Evolutionary conservation across 106 monocot species (phyloP).

Genomic region (Alisma plantagoaquatica): DNA sequence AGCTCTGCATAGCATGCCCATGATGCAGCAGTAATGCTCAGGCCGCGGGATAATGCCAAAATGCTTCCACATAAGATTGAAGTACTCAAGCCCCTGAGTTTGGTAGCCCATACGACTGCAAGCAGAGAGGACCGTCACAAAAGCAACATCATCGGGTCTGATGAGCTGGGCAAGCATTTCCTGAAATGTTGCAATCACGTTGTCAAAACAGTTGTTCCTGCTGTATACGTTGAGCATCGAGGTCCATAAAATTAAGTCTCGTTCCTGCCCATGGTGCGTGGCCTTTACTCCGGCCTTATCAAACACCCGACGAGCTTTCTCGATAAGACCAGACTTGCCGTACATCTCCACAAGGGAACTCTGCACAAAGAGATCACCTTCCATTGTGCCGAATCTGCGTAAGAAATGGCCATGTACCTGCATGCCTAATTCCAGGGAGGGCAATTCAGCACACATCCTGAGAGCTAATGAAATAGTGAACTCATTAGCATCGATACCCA

Average conservation of each 20-base stretch:
- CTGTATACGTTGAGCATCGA: constrained; percentile 48
- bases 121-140: constrained; percentile 50
- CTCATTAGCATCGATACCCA: constrained; percentile 22
- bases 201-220: constrained; percentile 35
- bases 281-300: neutral
- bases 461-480: constrained; percentile 32
- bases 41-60: constrained; percentile 21
- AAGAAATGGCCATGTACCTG: constrained; percentile 35
- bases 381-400: constrained; percentile 10
- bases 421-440: constrained; percentile 20
- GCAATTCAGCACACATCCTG: constrained; percentile 39
- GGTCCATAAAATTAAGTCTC: constrained; percentile 64
- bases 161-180: constrained; percentile 36
- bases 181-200: constrained; percentile 32
- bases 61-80: constrained; percentile 23
- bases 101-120: constrained; percentile 39
- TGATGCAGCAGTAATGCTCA: constrained; percentile 58
- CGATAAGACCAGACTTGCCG: constrained; percentile 43
- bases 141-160: constrained; percentile 37
- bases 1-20: constrained; percentile 50
- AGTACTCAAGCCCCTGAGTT: constrained; percentile 28
- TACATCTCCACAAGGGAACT: constrained; percentile 68
- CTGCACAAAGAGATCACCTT: constrained; percentile 24
- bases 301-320: constrained; percentile 39
- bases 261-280: neutral